A percentile compares a stretch with the other conserved stretches of the same genome.
phyloP scores from a whole-genome alignment of 495 filamentous ascomycete genomes.

The Recurvomyces mirabilis region DNA sequence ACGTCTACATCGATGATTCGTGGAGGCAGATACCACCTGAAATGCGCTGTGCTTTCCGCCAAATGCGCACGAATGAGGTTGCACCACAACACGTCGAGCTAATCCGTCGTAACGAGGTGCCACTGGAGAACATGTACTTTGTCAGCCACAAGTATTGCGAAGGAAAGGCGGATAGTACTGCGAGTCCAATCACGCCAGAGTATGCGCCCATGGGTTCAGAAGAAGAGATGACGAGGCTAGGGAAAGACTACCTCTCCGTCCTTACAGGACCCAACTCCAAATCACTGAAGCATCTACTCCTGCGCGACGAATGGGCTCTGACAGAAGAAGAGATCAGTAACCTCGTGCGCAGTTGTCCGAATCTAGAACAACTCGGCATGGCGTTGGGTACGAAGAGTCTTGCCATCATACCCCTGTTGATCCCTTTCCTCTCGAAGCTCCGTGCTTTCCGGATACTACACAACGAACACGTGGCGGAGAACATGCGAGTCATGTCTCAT shows the following conservation, averaged over 20 bases:
- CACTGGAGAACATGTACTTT: conserved; percentile 26
- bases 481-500: conserved; percentile 17
- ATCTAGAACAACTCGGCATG: conserved; percentile 44
- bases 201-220: conserved; percentile 5
- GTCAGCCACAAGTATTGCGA: conserved; percentile 7
- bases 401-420: conserved; percentile 18
- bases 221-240: conserved; percentile 12
- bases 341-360: conserved; percentile 44
- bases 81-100: conserved; percentile 13
- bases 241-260: conserved; percentile 26
- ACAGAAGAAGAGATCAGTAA: conserved; percentile 37
- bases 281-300: conserved; percentile 45
- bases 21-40: conserved; percentile 33
- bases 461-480: conserved; percentile 15
- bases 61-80: conserved; percentile 13
- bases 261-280: conserved; percentile 35
- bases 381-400: conserved; percentile 6
- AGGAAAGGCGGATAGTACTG: background rate
- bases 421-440: conserved; percentile 26
- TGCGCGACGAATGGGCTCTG: conserved; percentile 47
- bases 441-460: conserved; percentile 26
- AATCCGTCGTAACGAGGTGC: conserved; percentile 12
- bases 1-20: conserved; percentile 45
- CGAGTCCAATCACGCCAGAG: conserved; percentile 11
- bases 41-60: conserved; percentile 34